Conservation (phyloP, 2,329 filamentous ascomycete species). For the Fusarium nisikadoi region DNA sequence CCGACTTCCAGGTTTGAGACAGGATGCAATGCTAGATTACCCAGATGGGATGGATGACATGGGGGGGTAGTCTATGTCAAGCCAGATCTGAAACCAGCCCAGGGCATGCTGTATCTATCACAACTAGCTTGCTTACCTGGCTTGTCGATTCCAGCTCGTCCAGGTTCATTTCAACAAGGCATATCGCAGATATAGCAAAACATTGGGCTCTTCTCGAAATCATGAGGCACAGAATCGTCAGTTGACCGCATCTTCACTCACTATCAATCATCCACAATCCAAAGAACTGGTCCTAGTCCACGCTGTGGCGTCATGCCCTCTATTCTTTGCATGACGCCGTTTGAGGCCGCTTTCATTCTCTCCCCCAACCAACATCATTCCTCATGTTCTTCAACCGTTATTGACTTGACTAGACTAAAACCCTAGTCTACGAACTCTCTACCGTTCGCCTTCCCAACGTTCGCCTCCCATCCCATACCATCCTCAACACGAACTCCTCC, state of each 20-base stretch:
- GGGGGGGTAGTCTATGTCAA: background rate
- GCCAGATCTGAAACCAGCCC: constrained; percentile 21
- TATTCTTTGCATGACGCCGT: constrained; percentile 37
- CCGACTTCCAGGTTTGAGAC: background rate
- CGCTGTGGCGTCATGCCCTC: constrained; percentile 32
- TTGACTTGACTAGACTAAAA: background rate
- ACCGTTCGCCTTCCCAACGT: constrained; percentile 35
- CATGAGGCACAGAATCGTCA: constrained; percentile 5
- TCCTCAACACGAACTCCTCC: constrained; percentile 19
- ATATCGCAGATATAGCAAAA: constrained; percentile 1
- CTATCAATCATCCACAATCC: background rate
- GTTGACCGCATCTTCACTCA: constrained; percentile 10
- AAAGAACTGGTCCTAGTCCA: background rate
- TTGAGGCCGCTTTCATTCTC: constrained; percentile 29
- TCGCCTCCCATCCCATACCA: constrained; percentile 19
- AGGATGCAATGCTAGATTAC: constrained; percentile 9
- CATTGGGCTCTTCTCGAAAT: background rate
- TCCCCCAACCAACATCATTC: constrained; percentile 5
- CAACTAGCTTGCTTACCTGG: constrained; percentile 3
- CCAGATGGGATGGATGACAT: background rate
- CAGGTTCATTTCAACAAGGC: constrained; percentile 29
- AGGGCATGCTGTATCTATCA: constrained; percentile 12
- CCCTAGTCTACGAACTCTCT: constrained; percentile 2
- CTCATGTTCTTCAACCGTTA: background rate
- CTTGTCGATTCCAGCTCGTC: constrained; percentile 28